Evolutionary conservation across 768 basidiomycete genomes (phyloP), one percentile per base, ranked within the genome.

Genomic region (Pleurotus pulmonarius): DNA sequence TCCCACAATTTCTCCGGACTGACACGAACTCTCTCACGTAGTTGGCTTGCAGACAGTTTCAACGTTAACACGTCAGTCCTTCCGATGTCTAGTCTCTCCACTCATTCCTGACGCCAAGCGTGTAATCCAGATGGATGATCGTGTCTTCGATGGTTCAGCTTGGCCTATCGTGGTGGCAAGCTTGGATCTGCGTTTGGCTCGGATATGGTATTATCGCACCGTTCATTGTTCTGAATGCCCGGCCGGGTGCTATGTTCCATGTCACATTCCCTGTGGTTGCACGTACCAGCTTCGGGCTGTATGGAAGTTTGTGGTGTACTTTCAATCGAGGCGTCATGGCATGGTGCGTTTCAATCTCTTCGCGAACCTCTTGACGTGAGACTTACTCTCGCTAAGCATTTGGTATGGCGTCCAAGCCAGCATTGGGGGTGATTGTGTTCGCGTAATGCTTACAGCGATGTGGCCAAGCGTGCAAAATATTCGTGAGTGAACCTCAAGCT

Each of bases 321-420:
- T 88, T 92, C 69, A 87, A 87, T 70, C 80, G 85, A 41, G 87
- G 81, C 56, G 86, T 71, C 37, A 89, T 86, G 84, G 83, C 84
- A 20, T 87, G 86, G 87, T 88, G 52, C 59, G 80, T 68, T 46
- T 49, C 18, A 59, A 44, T 37, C 38, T 44, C 24, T 34, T 12
- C 25, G 16, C 29, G 12, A 34, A 16, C 53, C 6, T 13, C 13
- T 20, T 38, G 11, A 3, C 40, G 15, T 55, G 37, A 46, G 24
- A 58, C 46, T 34, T 20, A 34, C 29, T n/a, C 57, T 41, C 20
- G 20, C 61, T 5, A 16, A 86, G 85, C 61, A 79, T 88, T 43
- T 88, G 88, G 87, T 88, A 88, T 65, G 87, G 87, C 24, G 87
- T 90, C 8, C 87, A 90, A 64, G 78, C 88, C 1, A 89, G 87